Base-by-base conservation (phyloP, 1,284 basidiomycete species). In the Moniliophthora roreri region DNA sequence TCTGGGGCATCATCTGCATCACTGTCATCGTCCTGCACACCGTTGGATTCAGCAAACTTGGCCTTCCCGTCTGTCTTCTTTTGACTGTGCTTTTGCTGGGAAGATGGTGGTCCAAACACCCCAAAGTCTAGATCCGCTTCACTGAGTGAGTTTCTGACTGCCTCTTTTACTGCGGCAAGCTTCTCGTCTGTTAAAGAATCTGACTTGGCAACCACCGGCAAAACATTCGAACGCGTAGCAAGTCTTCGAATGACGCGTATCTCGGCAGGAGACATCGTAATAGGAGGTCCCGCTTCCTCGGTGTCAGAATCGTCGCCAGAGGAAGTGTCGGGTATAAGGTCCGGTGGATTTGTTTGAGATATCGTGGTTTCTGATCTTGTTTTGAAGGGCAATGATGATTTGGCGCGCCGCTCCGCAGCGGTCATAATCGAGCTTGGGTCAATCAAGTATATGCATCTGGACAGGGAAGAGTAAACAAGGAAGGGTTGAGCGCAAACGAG, bases 171-270 rank as follows among this genome's bases (percentile, higher is more conserved):
- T 39, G 79, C 77, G 28, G 69, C 67, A 40, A 92, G 74, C 58
- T 79, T 84, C 55, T 81, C 81, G 63, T 91, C 85, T 36, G 91
- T 92, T 54, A 92, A 74, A 21, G 86, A 87, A 66, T 93, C 91
- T 4, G 89, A 76, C 53, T 76, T 87, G 10, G 85, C 86, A 58
- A 93, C 79, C 48, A 93, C 79, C 39, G 91, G 90, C 32, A 93
- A 76, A 11, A 93, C 79, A 62, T 93, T 92, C 48, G 80, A 79
- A 53, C 88, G 82, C 21, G 77, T 73, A 16, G 86, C 77, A 26
- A 93, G 77, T 46, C 90, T 79, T 40, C 80, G 77, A 62, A 93
- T 87, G 60, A 90, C 85, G 49, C 82, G 81, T 58, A 93, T 75
- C 64, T 92, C 89, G n/a, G 81, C 77, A 41, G 85, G 86, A 35